phyloP scores from a whole-genome alignment of 2,329 filamentous ascomycete species.

The Cryphonectria japonica region DNA sequence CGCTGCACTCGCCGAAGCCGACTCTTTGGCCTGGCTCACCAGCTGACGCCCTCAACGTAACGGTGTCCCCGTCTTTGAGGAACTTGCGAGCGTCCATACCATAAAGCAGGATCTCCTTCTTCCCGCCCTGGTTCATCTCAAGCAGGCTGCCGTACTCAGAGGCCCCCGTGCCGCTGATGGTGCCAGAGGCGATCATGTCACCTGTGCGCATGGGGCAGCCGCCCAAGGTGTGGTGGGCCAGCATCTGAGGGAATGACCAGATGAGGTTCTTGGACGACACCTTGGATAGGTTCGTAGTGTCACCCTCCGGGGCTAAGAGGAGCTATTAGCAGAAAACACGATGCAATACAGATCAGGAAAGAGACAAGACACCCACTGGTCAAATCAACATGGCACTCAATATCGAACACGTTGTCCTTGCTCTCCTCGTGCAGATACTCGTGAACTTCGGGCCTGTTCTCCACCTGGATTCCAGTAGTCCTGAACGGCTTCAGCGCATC shows the following conservation, averaged over 20 bases:
- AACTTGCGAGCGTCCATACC: slow-evolving; percentile 48
- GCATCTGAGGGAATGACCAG: slow-evolving; percentile 85
- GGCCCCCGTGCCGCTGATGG: slow-evolving; percentile 59
- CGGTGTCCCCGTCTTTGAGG: slow-evolving; percentile 50
- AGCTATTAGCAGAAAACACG: slow-evolving; percentile 26
- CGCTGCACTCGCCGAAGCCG: slow-evolving; percentile 50
- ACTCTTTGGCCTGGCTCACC: slow-evolving; percentile 42
- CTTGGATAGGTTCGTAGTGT: slow-evolving; percentile 60
- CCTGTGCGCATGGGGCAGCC: slow-evolving; percentile 76
- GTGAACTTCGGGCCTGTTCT: slow-evolving; percentile 38
- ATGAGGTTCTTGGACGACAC: slow-evolving; percentile 70
- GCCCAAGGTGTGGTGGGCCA: slow-evolving; percentile 76
- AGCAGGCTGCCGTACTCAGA: slow-evolving; percentile 48
- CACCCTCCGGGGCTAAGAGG: slow-evolving; percentile 42
- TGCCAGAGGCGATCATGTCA: slow-evolving; percentile 78
- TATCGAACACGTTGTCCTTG: slow-evolving; percentile 66
- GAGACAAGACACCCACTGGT: slow-evolving; percentile 48
- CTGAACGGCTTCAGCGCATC: slow-evolving; percentile 70
- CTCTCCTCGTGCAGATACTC: slow-evolving; percentile 62
- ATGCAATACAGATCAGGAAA: not conserved
- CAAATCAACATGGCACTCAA: slow-evolving; percentile 69
- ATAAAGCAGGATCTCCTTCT: slow-evolving; percentile 45
- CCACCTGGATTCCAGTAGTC: slow-evolving; percentile 39
- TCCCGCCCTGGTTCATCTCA: slow-evolving; percentile 51
- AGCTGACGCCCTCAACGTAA: slow-evolving; percentile 45